Conservation (phyloP, 2,329 filamentous ascomycete genomes). For the Colletotrichum kahawae region DNA sequence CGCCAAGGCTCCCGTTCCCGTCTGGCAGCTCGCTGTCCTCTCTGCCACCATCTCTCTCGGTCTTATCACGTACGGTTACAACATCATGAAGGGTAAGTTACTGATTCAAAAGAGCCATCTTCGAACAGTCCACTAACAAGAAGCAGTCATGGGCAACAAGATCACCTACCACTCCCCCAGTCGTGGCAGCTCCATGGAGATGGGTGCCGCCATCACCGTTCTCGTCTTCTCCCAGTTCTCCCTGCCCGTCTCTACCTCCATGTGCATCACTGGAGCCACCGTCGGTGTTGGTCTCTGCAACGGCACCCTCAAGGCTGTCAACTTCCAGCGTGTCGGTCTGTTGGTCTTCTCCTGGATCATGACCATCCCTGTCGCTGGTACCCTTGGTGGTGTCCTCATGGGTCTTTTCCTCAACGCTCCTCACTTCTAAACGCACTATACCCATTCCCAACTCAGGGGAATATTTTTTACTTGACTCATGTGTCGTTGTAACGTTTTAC, state of each 20-base stretch:
- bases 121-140: slow-evolving; percentile 20
- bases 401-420: slow-evolving; percentile 45
- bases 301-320: slow-evolving; percentile 73
- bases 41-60: slow-evolving; percentile 68
- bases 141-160: slow-evolving; percentile 78
- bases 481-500: neutral
- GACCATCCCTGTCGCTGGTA: slow-evolving; percentile 48
- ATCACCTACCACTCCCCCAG: slow-evolving; percentile 71
- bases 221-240: slow-evolving; percentile 77
- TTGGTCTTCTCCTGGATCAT: slow-evolving; percentile 70
- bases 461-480: neutral
- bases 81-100: slow-evolving; percentile 77
- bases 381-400: slow-evolving; percentile 46
- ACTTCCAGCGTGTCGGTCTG: slow-evolving; percentile 75
- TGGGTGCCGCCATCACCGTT: slow-evolving; percentile 79
- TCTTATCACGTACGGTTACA: slow-evolving; percentile 78
- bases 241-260: slow-evolving; percentile 77
- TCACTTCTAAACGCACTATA: slow-evolving; percentile 14
- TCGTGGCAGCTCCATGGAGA: slow-evolving; percentile 74
- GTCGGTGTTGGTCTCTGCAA: slow-evolving; percentile 82
- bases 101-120: neutral
- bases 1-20: slow-evolving; percentile 68
- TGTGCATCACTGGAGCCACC: slow-evolving; percentile 82
- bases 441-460: neutral
- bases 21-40: slow-evolving; percentile 79